These are phyloP conservation scores for Xerocomus brunneocitrinus DNA, from an alignment of 768 basidiomycete species.

Conservation along the genomic window DNA sequence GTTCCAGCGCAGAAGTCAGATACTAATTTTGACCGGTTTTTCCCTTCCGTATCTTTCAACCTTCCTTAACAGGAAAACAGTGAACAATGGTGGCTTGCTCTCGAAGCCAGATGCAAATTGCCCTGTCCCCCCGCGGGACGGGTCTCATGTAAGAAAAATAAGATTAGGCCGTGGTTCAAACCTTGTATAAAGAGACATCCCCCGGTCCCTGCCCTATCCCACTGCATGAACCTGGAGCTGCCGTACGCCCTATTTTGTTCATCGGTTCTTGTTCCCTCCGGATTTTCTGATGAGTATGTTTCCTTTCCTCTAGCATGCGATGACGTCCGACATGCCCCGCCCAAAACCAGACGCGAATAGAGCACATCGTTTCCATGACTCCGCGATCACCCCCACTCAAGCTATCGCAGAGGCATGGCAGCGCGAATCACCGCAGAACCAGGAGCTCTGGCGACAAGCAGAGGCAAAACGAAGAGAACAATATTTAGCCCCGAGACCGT, in stretches of 20 bases:
- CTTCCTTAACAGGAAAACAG: conserved; percentile 26
- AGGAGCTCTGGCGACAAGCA: conserved; percentile 57
- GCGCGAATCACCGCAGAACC: conserved; percentile 52
- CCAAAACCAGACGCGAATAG: conserved; percentile 33
- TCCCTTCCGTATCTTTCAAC: conserved; percentile 28
- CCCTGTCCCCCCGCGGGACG: conserved; percentile 20
- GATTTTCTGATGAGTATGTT: conserved; percentile 30
- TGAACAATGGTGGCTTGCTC: conserved; percentile 29
- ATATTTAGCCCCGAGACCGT: conserved; percentile 39
- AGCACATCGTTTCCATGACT: conserved; percentile 26
- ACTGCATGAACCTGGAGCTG: conserved; percentile 33
- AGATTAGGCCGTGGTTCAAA: conserved; percentile 29
- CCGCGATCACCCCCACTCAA: conserved; percentile 47
- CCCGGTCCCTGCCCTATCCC: conserved; percentile 30
- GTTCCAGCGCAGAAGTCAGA: conserved; percentile 34
- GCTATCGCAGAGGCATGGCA: conserved; percentile 70
- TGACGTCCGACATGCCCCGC: conserved; percentile 33
- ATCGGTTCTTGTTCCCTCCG: conserved; percentile 21
- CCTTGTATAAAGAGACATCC: conserved; percentile 34
- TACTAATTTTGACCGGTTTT: conserved; percentile 28
- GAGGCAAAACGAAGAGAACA: conserved; percentile 44
- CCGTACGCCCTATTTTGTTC: conserved; percentile 35
- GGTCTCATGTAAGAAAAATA: conserved; percentile 23
- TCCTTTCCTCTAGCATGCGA: conserved; percentile 29
- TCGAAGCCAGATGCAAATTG: conserved; percentile 17